These are phyloP conservation scores for Byssoonygena ceratinophila DNA, from an alignment of 2,329 filamentous ascomycete species.

Conservation along the genomic window DNA sequence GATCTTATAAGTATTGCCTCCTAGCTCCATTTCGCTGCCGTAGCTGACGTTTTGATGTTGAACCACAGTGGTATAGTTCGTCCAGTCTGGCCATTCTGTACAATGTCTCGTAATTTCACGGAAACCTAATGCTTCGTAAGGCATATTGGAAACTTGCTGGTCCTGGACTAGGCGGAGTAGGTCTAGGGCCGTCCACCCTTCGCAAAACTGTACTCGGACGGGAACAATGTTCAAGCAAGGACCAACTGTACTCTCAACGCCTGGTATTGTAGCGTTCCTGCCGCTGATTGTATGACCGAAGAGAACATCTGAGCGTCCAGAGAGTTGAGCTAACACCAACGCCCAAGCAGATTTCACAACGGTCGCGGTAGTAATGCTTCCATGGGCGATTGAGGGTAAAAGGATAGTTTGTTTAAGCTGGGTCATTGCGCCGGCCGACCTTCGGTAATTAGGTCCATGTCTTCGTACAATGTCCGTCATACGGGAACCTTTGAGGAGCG, in stretches of 20 bases:
- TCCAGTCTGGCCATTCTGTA: conserved; percentile 35
- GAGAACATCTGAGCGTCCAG: conserved; percentile 46
- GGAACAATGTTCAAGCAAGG: conserved; percentile 60
- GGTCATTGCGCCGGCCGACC: conserved; percentile 28
- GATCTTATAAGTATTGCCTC: conserved; percentile 31
- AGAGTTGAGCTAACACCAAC: conserved; percentile 48
- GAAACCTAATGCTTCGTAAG: conserved; percentile 47
- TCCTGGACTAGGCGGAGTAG: conserved; percentile 46
- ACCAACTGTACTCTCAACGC: conserved; percentile 49
- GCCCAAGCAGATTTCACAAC: conserved; percentile 60
- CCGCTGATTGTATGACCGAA: conserved; percentile 59
- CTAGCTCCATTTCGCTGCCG: conserved; percentile 30
- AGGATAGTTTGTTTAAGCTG: conserved; percentile 30
- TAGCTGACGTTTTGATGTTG: conserved; percentile 33
- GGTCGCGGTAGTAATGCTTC: conserved; percentile 52
- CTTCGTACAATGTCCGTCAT: conserved; percentile 37
- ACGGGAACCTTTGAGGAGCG: conserved; percentile 46
- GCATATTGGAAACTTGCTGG: conserved; percentile 48
- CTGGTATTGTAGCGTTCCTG: conserved; percentile 48
- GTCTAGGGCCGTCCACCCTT: conserved; percentile 43
- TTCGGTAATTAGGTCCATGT: conserved; percentile 27
- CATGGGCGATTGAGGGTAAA: conserved; percentile 38
- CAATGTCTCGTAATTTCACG: conserved; percentile 42
- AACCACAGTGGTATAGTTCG: conserved; percentile 33
- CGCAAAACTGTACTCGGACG: conserved; percentile 47